Evolutionary conservation across 768 basidiomycete genomes (phyloP), one percentile per base, ranked within the genome.

Genomic region (Suillus spraguei): DNA sequence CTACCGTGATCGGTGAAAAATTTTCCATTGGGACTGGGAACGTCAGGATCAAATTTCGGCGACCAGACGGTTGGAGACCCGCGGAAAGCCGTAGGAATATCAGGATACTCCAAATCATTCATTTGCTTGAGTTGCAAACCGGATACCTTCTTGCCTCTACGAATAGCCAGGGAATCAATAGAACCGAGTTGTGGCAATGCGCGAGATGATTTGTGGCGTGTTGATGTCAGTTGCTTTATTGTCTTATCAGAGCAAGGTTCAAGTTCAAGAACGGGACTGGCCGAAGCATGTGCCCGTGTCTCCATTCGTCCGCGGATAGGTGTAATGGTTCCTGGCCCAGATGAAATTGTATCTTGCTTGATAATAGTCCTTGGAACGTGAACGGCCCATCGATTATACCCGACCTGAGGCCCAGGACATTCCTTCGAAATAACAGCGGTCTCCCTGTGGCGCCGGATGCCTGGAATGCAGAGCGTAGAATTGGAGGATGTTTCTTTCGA

Each of bases 51-150:
- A 42, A 75, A 73, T 36, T 63, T 64, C 2, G 80, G 78, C 6
- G 71, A 74, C 65, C 74, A 74, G 24, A 69, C 60, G 8, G 72
- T 67, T 0, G 77, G 71, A 4, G 79, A 78, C 16, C 80, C 78
- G 16, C 75, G 71, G 69, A 82, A 82, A 8, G 81, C 77, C 17
- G 76, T 79, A 7, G 80, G 81, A 16, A 82, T 78, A 59, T 76
- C 76, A 24, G 81, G 80, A 61, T 82, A 82, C 8, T 72, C 65
- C 64, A 67, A 17, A 17, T 64, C 63, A 54, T 70, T 63, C 50
- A 68, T 66, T 20, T 52, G 64, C 53, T 61, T 76, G 62, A 66
- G 62, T 61, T 61, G 74, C 44, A 80, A 65, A 22, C 66, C 55
- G 24, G 72, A 76, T 4, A 75, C 63, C 41, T 73, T 70, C 69